Percentiles rank a stretch among this genome's conserved stretches.
phyloP scores from a whole-genome alignment of 352 stramenopile species.

The Phytophthora macrochlamydospora region DNA sequence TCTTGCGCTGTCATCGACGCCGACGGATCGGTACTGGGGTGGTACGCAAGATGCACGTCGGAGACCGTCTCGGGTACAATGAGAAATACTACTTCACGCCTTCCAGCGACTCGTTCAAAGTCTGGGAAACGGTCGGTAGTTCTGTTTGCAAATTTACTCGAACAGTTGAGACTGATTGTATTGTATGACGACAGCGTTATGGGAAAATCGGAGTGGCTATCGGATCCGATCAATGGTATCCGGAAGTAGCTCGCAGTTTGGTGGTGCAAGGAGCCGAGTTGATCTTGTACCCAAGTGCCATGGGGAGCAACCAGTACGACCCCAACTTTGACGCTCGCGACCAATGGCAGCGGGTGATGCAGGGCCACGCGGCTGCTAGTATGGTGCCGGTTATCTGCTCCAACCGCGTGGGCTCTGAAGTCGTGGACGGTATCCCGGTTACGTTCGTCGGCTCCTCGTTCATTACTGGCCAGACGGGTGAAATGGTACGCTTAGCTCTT shows the following conservation, averaged over 20 bases:
- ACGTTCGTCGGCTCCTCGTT: slow-evolving; percentile 94
- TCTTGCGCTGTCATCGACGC: slow-evolving; percentile 92
- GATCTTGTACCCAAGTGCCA: slow-evolving; percentile 79
- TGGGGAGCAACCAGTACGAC: slow-evolving; percentile 90
- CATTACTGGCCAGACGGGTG: slow-evolving; percentile 91
- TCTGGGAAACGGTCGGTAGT: slow-evolving; percentile 83
- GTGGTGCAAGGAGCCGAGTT: slow-evolving; percentile 91
- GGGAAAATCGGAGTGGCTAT: slow-evolving; percentile 90
- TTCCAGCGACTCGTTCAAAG: slow-evolving; percentile 88
- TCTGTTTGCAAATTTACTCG: too few relatives aligned
- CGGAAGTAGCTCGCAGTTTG: slow-evolving; percentile 87
- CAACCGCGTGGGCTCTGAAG: slow-evolving; percentile 88
- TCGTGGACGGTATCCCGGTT: slow-evolving; percentile 81
- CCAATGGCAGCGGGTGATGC: slow-evolving; percentile 93
- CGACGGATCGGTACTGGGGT: slow-evolving; percentile 86
- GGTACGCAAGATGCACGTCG: slow-evolving; percentile 92
- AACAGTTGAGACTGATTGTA: background rate
- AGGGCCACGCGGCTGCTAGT: slow-evolving; percentile 89
- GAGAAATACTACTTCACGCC: slow-evolving; percentile 95
- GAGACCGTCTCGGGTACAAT: slow-evolving; percentile 91
- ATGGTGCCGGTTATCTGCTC: slow-evolving; percentile 92
- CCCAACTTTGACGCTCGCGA: slow-evolving; percentile 84
- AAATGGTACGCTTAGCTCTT: slow-evolving; percentile 61
- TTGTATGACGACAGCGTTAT: slow-evolving; percentile 60
- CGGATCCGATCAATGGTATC: slow-evolving; percentile 94